phyloP scores from a whole-genome alignment of 768 basidiomycete species.

The Tylopilus intermedius region DNA sequence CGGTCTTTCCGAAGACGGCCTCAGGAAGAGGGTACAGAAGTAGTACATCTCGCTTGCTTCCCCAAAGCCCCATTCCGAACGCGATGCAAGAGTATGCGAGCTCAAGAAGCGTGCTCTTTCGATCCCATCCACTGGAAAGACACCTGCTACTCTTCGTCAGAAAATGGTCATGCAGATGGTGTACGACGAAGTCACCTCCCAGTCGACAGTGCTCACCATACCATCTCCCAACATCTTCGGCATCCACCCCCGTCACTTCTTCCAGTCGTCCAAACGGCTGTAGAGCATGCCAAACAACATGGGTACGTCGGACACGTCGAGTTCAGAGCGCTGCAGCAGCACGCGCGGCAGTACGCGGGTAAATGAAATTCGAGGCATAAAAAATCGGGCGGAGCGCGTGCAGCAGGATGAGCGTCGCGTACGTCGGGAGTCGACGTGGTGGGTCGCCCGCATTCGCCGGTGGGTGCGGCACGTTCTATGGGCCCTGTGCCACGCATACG shows the following conservation, averaged over 20 bases:
- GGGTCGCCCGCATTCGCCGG: conserved; percentile 43
- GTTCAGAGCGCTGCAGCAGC: conserved; percentile 79
- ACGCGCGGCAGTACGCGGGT: conserved; percentile 82
- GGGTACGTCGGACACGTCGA: conserved; percentile 82
- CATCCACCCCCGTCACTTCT: conserved; percentile 87
- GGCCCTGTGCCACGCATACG: no score
- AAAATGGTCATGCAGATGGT: conserved; percentile 58
- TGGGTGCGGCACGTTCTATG: conserved; percentile 8
- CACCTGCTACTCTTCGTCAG: conserved; percentile 53
- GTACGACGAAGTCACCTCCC: conserved; percentile 64
- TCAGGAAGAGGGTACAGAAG: conserved; percentile 26
- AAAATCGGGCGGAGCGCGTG: conserved; percentile 81
- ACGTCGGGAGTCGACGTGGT: conserved; percentile 63
- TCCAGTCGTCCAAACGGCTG: conserved; percentile 73
- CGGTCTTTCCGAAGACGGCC: conserved; percentile 24
- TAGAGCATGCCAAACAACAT: conserved; percentile 89
- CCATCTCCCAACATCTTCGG: conserved; percentile 78
- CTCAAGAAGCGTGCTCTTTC: conserved; percentile 30
- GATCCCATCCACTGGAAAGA: conserved; percentile 34
- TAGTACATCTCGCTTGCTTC: conserved; percentile 17
- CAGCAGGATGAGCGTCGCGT: conserved; percentile 73
- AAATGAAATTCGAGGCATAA: conserved; percentile 84
- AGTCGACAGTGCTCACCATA: conserved; percentile 70
- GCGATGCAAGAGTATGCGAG: conserved; percentile 28
- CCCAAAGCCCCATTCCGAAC: conserved; percentile 25